Evolutionary conservation across 176 grass and related monocot species (phyloP).

Genomic region (Carex cristatella): DNA sequence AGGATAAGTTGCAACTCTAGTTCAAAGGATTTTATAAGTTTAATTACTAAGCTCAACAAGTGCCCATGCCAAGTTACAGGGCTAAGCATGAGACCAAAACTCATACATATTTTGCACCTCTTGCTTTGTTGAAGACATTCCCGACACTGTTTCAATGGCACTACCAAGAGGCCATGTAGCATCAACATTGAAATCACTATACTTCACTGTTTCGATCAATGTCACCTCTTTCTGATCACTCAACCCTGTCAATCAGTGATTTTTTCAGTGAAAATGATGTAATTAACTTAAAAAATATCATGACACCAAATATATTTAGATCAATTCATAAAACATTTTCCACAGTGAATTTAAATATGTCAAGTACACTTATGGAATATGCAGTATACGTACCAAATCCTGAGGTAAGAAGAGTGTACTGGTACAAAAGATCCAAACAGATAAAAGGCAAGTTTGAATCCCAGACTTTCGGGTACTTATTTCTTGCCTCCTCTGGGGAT

Average conservation of each 20-base stretch:
- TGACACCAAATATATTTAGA: background rate
- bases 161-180: constrained; percentile 49
- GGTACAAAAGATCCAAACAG: constrained; percentile 45
- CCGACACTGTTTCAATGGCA: constrained; percentile 38
- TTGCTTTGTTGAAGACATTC: background rate
- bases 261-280: background rate
- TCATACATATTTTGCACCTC: background rate
- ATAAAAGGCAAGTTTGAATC: constrained; percentile 23
- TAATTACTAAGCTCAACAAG: background rate
- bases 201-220: constrained; percentile 31
- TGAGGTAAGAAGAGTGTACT: background rate
- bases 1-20: background rate
- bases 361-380: background rate
- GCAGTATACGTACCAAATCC: constrained; percentile 33
- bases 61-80: background rate
- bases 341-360: background rate
- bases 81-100: background rate
- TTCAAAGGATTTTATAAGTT: background rate
- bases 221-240: constrained; percentile 33
- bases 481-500: background rate
- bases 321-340: background rate
- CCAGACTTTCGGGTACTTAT: background rate
- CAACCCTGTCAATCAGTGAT: constrained; percentile 12
- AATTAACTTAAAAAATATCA: background rate
- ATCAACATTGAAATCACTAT: constrained; percentile 33